These are phyloP conservation scores for Globisporangium megalacanthum DNA, from an alignment of 352 stramenopile species.

Conservation along the genomic window DNA sequence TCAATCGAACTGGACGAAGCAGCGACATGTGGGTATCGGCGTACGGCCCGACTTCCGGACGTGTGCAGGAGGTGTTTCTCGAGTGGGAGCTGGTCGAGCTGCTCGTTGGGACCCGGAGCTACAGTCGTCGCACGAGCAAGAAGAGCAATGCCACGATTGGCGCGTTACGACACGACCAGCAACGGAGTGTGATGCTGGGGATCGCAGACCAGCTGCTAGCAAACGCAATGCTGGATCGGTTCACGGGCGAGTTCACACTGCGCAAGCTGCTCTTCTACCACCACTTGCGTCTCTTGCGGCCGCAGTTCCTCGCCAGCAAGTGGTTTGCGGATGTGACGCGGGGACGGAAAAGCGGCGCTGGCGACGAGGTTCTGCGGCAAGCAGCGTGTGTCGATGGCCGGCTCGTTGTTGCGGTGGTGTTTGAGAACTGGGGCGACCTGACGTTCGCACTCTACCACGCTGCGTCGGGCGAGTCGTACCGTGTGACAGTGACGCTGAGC, in stretches of 20 bases:
- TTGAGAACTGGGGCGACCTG: conserved; percentile 80
- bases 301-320: conserved; percentile 46
- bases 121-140: background rate
- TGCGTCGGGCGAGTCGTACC: conserved; percentile 22
- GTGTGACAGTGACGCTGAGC: conserved; percentile 25
- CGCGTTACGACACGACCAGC: background rate
- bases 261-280: conserved; percentile 68
- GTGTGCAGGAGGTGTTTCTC: conserved; percentile 52
- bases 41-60: conserved; percentile 39
- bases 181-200: conserved; percentile 9
- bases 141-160: conserved; percentile 6
- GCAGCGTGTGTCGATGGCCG: conserved; percentile 31
- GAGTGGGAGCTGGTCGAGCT: conserved; percentile 63
- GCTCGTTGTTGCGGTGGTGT: conserved; percentile 50
- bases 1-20: conserved; percentile 5
- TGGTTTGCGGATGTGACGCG: conserved; percentile 53
- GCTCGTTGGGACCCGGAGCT: conserved; percentile 21
- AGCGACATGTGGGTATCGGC: conserved; percentile 37
- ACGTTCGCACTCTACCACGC: conserved; percentile 51
- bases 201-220: conserved; percentile 49
- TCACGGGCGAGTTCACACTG: conserved; percentile 63
- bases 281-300: conserved; percentile 37
- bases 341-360: conserved; percentile 58
- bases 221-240: conserved; percentile 61
- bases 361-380: conserved; percentile 70